Base-by-base conservation (phyloP, 164 flowering plant species). In the Dillenia turbinata region DNA sequence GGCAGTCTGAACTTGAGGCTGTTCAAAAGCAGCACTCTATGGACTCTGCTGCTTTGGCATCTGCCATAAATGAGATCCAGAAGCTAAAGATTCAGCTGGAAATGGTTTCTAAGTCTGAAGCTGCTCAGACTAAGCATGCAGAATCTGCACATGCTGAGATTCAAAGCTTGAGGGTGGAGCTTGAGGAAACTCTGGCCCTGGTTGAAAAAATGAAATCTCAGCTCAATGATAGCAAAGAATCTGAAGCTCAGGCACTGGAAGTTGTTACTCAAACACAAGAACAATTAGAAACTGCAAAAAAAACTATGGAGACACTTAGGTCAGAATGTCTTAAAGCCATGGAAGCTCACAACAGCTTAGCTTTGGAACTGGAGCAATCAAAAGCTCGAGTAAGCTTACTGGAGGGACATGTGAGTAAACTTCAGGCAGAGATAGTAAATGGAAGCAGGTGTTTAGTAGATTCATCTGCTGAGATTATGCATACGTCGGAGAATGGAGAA, bases 61-160 rank as follows among this genome's bases (percentile, higher is more conserved):
- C 89, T 68, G 92, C 96, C 44, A 44, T 79, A 66, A 67, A 70
- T 67, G 98, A 90, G 77, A 84, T 90, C 56, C 78, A 78, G 63
- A 68, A 62, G 66, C 88, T 86, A 10, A 89, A 86, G 66, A 49
- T 47, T 45, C 85, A 89, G 73, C 81, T 89, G 54, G 85, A 87
- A 49, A 58, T 54, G 60, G 72, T 71, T 13, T 64, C 72, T 47
- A 73, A 83, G 53, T 77, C 87, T 50, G 87, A 81, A 57, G 76
- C 73, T 61, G 58, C 58, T 9, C 78, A 77, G 54, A 67, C 71
- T n/a, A 76, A 76, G 57, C 64, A 71, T 22, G 71, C 71, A 9
- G 90, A 83, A 67, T 66, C 61, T 16, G 71, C 78, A 40, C 62
- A 79, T 26, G 53, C 52, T 48, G 94, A 90, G 68, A 68, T 89